Base-by-base conservation (phyloP, 2,329 filamentous ascomycete genomes). In the Tympanopsis confertula region DNA sequence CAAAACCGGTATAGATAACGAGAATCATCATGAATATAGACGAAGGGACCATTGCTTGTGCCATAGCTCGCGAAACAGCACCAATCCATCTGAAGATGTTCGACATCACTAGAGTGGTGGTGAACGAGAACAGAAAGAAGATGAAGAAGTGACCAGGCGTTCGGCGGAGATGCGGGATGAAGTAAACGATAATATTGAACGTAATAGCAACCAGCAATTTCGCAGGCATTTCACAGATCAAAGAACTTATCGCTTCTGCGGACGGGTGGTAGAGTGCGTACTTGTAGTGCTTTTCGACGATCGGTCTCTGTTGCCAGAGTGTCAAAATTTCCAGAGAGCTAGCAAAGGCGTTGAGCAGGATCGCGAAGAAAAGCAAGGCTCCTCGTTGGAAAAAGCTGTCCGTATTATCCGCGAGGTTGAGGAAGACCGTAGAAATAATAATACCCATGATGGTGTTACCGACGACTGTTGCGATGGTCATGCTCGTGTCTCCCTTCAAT, bases 191-290 rank as follows among this genome's bases (percentile, higher is more conserved):
- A 20, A 88, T 38, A 53, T 94, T 93, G 67, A 93, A 94, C 3
- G 74, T 60, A 44, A 93, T 69, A 1, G 74, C 62, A 48, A 88
- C 88, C n/a, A 59, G 26, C 5, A 93, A 58, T 57, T 91, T 94
- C 58, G 86, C 86, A 0, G 88, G 88, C 59, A 94, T 61, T 49
- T 95, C 88, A 44, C 75, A 82, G 20, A 94, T 59, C 81, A 94
- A 91, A 7, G 84, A 91, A 0, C 84, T 77, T 41, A 86, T 69
- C n/a, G 86, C 85, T 66, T 95, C 87, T 13, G 86, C 82, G 7
- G 82, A 87, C 0, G 88, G 86, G 50, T 94, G 88, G 50, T 94
- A 94, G 14, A 94, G 69, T 14, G 87, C 86, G 54, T 94, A 94
- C 41, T 82, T 77, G 39, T 71, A 64, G 49, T 95, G 88, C 55